Evolutionary conservation across 202 grass and related monocot species (phyloP).

Genomic region (Dendrocalamus latiflorus): DNA sequence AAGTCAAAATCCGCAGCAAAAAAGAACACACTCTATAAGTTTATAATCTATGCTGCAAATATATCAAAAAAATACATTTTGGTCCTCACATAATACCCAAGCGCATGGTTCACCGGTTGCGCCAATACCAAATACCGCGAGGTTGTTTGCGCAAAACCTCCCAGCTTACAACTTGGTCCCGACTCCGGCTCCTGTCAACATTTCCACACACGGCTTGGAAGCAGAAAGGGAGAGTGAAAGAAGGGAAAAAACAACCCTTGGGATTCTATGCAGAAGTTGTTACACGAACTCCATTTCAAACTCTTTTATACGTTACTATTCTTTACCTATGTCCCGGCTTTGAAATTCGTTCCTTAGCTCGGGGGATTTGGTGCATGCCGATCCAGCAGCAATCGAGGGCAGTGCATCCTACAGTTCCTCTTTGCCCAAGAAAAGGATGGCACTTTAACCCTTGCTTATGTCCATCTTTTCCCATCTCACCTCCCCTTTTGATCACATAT

Average conservation of each 20-base stretch:
- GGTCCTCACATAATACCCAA: not conserved
- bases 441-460: conserved; percentile 31
- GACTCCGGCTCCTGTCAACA: not conserved
- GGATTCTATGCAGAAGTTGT: conserved; percentile 29
- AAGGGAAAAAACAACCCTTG: not conserved
- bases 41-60: not conserved
- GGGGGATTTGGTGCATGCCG: conserved; percentile 38
- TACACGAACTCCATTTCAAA: conserved; percentile 31
- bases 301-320: conserved; percentile 14
- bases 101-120: not conserved
- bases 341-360: conserved; percentile 54
- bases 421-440: conserved; percentile 67
- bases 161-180: not conserved
- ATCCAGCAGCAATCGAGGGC: not conserved
- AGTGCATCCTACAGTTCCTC: conserved; percentile 44
- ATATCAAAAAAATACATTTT: not conserved
- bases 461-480: not conserved
- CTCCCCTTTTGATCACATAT: not conserved
- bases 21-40: too few species aligned
- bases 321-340: not conserved
- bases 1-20: too few species aligned
- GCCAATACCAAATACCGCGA: not conserved
- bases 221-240: conserved; percentile 14
- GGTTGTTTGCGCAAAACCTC: not conserved
- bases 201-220: not conserved